A percentile compares a stretch with the other conserved stretches of the same genome.
These are phyloP conservation scores for Talaromyces trachyspermus DNA, from an alignment of 495 filamentous ascomycete genomes.

Conservation along the genomic window DNA sequence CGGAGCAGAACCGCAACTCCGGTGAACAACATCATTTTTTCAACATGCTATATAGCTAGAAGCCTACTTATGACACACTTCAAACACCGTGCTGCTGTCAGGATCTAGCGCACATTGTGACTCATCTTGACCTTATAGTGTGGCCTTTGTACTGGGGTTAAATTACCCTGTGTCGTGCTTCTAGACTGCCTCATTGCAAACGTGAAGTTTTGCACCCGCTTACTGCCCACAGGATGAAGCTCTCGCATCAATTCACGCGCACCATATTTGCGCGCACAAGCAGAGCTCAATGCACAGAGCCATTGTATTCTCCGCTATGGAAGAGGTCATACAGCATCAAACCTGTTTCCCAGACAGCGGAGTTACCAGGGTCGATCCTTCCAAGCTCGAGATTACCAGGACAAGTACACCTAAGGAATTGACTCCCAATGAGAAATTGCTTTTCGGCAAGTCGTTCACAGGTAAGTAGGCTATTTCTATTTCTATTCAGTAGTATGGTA, in stretches of 20 bases:
- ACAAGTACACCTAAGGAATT: constrained; percentile 69
- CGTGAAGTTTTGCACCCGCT: too few species aligned
- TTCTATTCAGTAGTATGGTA: background rate
- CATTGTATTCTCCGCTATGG: constrained; percentile 23
- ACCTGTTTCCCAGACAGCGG: constrained; percentile 44
- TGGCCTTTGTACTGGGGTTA: too few species aligned
- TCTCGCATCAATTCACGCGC: constrained; percentile 34
- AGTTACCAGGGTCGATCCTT: constrained; percentile 62
- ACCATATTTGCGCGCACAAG: constrained; percentile 20
- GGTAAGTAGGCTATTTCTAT: constrained; percentile 37
- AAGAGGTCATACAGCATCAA: constrained; percentile 54
- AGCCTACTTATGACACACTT: too few species aligned
- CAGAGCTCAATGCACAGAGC: constrained; percentile 12
- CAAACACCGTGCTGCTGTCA: too few species aligned
- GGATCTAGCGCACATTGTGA: too few species aligned
- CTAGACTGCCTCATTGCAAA: too few species aligned
- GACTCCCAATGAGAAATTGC: constrained; percentile 64
- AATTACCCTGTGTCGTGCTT: too few species aligned
- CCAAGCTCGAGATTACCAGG: constrained; percentile 65
- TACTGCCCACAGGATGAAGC: constrained; percentile 25
- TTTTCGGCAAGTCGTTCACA: constrained; percentile 86
- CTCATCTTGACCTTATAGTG: too few species aligned
- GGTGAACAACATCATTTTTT: too few species aligned
- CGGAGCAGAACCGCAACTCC: background rate
- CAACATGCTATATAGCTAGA: too few species aligned